Percentiles rank a stretch among this genome's conserved stretches.
Conservation (phyloP, 139 green algal species). For the Chlamydomonas sp. region DNA sequence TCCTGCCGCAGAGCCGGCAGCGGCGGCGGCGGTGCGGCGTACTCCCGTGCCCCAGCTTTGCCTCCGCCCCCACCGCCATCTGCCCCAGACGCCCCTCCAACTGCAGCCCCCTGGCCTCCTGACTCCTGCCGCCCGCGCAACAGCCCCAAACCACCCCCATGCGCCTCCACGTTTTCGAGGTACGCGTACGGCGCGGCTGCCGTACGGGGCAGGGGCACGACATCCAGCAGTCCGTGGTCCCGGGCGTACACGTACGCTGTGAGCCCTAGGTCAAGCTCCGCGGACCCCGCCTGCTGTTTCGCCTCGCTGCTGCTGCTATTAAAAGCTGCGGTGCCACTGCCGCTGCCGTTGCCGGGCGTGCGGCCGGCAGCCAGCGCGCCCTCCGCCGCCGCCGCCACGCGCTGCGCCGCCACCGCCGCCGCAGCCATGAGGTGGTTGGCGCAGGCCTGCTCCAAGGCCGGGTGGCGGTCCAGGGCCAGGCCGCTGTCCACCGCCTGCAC, state of each 20-base stretch:
- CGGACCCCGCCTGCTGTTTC: not conserved
- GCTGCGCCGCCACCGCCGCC: not conserved
- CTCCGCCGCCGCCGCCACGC: not conserved
- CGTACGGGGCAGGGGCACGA: constrained; percentile 11
- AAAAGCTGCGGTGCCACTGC: not conserved
- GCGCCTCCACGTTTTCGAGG: not conserved
- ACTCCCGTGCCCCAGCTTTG: not conserved
- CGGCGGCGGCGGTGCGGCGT: not conserved
- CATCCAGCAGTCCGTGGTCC: not conserved
- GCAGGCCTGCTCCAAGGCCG: constrained; percentile 26
- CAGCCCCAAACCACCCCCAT: not conserved
- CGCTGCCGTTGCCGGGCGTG: not conserved
- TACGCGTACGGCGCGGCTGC: constrained; percentile 9
- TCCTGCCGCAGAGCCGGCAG: constrained; percentile 2
- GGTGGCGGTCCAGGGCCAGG: constrained; percentile 28
- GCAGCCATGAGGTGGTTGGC: not conserved
- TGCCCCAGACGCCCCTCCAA: not conserved
- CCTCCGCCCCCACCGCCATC: not conserved
- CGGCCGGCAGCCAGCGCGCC: not conserved
- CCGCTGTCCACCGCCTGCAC: constrained; percentile 19
- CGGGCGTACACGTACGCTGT: not conserved
- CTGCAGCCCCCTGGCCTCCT: not conserved
- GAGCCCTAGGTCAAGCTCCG: not conserved
- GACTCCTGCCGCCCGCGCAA: not conserved
- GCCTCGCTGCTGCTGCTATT: not conserved